Conservation (phyloP, 176 grass and related monocot species). For the Rhynchospora breviuscula region DNA sequence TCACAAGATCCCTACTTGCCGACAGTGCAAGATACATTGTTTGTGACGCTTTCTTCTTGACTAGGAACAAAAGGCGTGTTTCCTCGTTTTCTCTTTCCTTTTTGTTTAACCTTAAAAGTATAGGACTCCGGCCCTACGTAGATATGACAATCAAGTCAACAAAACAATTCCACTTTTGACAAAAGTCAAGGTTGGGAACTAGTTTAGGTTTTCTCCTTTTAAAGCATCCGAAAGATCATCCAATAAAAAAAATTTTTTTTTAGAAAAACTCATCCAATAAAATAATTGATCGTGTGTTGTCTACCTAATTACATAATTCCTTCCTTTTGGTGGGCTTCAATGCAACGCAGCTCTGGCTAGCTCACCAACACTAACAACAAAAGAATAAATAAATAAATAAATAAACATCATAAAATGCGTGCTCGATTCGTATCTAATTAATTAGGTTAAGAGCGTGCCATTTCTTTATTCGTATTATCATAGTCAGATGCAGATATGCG, state of each 20-base stretch:
- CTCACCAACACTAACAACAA: background rate
- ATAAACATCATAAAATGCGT: background rate
- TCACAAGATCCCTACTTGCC: background rate
- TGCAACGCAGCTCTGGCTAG: background rate
- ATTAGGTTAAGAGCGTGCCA: no score
- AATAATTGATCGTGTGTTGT: background rate
- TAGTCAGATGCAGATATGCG: no score
- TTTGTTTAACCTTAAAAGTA: background rate
- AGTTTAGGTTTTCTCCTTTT: background rate
- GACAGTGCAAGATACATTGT: background rate
- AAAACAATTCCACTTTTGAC: background rate
- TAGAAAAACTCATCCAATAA: background rate
- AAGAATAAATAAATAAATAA: background rate
- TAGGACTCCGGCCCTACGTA: background rate
- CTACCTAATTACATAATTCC: background rate
- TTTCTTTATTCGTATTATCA: no score
- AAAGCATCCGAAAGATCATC: background rate
- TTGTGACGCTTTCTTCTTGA: background rate
- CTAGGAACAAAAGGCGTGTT: background rate
- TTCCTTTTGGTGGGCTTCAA: background rate
- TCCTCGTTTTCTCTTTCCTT: background rate
- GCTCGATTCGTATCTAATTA: no score
- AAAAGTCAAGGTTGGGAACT: background rate
- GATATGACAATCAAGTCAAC: background rate
- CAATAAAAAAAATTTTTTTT: no score